phyloP scores from a whole-genome alignment of 2,329 filamentous ascomycete species.

The Colletotrichum filicis region DNA sequence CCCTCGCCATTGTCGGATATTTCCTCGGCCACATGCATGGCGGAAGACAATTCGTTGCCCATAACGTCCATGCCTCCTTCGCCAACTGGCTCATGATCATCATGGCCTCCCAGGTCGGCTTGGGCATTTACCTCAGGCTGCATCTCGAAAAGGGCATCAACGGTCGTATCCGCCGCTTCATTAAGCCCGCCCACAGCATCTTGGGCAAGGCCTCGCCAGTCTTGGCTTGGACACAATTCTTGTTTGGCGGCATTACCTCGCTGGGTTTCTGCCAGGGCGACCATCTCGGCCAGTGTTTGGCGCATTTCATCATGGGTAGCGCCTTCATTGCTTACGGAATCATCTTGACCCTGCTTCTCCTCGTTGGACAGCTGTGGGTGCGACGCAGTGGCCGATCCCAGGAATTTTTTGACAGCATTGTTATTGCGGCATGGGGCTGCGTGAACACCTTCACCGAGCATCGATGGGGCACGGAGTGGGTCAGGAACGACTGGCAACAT shows the following conservation, averaged over 20 bases:
- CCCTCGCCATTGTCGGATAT: constrained; percentile 84
- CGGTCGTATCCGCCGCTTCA: constrained; percentile 77
- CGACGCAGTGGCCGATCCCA: constrained; percentile 85
- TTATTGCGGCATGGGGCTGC: constrained; percentile 95
- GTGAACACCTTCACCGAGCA: constrained; percentile 99
- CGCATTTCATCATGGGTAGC: constrained; percentile 98
- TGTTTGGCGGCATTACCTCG: constrained; percentile 93
- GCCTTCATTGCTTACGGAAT: constrained; percentile 97
- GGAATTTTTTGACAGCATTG: constrained; percentile 93
- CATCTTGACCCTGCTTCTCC: constrained; percentile 83
- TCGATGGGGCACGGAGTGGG: constrained; percentile 90
- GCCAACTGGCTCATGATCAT: constrained; percentile 84
- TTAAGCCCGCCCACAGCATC: constrained; percentile 81
- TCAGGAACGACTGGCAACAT: constrained; percentile 94
- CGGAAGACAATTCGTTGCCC: constrained; percentile 81
- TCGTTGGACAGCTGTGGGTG: constrained; percentile 91
- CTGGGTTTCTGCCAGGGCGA: constrained; percentile 94
- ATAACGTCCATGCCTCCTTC: constrained; percentile 85
- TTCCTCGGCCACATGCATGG: constrained; percentile 92
- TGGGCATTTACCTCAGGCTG: constrained; percentile 89
- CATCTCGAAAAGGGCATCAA: constrained; percentile 89
- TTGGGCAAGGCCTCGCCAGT: constrained; percentile 90
- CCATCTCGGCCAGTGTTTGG: constrained; percentile 90
- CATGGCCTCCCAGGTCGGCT: constrained; percentile 78
- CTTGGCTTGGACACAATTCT: constrained; percentile 90